Base-by-base conservation (phyloP, 768 basidiomycete species). In the Tricholoma matsutake region DNA sequence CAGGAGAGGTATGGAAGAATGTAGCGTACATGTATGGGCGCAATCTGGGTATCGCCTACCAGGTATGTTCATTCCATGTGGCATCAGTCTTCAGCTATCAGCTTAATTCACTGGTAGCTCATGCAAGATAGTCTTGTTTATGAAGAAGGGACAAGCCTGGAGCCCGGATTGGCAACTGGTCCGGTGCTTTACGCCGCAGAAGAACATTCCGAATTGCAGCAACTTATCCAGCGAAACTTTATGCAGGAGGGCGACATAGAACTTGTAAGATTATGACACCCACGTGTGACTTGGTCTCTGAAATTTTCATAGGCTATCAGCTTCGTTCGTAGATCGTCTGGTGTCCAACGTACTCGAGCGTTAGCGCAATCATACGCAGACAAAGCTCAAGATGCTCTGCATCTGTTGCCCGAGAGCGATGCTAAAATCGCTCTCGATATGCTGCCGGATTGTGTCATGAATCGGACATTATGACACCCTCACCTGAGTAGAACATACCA, bases 11-110 rank as follows among this genome's bases (percentile, higher is more conserved):
- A 9, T 88, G 92, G 81, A 94, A 92, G 73, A 94, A 96, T 72
- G 82, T 87, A 5, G 94, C 95, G 13, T 97, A 96, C 76, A 88
- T 86, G 6, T 97, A 93, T 73, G 94, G 94, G 1, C 82, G 92
- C 57, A 94, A 96, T 74, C 68, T 96, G 16, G 94, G 95, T 2
- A 91, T 96, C 59, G 93, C 95, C n/a, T 74, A 77, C 62, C 80
- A 82, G 59, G 60, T 59, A 22, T 28, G 31, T 59, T 51, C 34
- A 20, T 52, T 62, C 39, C 55, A 16, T 37, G 37, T 45, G 34
- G n/a, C n/a, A n/a, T n/a, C 16, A 54, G 51, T 20, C 51, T 52
- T 57, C 29, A 16, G 67, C 61, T 16, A 57, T 51, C 54, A 51
- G 3, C 13, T 32, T 28, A 56, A 25, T 39, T 2, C 16, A 2